A percentile compares a stretch with the other conserved stretches of the same genome.
Conservation (phyloP, 345 rosid genomes). For the Adansonia digitata region DNA sequence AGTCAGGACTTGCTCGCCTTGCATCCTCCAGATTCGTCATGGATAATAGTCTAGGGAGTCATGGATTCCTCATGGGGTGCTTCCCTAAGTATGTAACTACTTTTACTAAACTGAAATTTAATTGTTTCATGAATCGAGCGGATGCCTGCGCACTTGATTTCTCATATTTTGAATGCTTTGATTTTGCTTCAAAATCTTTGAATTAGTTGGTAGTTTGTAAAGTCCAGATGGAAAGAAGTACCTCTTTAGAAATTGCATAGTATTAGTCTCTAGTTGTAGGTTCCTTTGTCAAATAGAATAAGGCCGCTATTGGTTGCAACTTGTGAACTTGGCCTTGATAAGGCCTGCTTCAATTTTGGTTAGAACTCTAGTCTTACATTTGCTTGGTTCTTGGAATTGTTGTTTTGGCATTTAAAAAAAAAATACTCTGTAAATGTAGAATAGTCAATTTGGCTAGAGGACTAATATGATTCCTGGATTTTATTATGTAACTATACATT, state of each 20-base stretch:
- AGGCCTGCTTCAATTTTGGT: too few relatives aligned
- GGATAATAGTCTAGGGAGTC: not conserved
- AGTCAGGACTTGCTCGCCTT: not conserved
- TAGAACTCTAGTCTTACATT: not conserved
- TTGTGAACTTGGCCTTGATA: too few relatives aligned
- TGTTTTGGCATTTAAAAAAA: not conserved
- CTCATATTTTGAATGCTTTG: not conserved
- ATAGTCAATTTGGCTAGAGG: too few relatives aligned
- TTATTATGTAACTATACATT: too few relatives aligned
- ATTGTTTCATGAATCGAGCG: too few relatives aligned
- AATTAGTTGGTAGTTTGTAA: not conserved
- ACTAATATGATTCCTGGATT: too few relatives aligned
- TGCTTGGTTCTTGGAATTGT: not conserved
- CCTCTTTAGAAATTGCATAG: not conserved
- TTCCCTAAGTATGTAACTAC: not conserved
- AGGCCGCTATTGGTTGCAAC: too few relatives aligned
- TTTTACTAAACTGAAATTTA: not conserved
- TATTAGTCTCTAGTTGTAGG: not conserved
- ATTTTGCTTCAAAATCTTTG: not conserved
- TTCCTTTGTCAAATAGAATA: too few relatives aligned
- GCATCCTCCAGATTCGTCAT: not conserved
- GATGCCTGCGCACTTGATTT: not conserved
- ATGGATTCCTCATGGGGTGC: not conserved
- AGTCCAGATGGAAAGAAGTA: not conserved
- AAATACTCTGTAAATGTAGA: too few relatives aligned